Conservation (phyloP, 345 rosid genomes). For the Sisymbrium altissimum region DNA sequence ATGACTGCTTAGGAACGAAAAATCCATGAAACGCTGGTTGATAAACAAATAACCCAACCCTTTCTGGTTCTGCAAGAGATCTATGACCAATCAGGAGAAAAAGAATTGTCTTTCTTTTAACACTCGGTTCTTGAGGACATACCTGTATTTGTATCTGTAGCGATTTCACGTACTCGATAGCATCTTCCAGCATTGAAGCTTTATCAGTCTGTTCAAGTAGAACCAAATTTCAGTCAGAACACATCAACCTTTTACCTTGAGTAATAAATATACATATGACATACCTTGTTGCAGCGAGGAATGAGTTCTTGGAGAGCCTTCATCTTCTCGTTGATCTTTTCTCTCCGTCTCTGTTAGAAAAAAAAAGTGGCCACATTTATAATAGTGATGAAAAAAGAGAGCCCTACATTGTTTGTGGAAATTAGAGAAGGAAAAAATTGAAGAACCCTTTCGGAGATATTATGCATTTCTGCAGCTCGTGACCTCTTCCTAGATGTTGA, state of each 20-base stretch:
- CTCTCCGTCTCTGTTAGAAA: slow-evolving; percentile 50
- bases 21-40: not conserved
- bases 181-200: slow-evolving; percentile 35
- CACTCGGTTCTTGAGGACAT: not conserved
- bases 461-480: slow-evolving; percentile 89
- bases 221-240: not conserved
- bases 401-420: not conserved
- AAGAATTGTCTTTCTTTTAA: not conserved
- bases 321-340: slow-evolving; percentile 70
- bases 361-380: not conserved
- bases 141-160: slow-evolving; percentile 25
- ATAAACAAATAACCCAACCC: not conserved
- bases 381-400: not conserved
- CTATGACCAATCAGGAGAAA: not conserved
- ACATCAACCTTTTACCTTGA: not conserved
- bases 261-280: not conserved
- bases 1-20: not conserved
- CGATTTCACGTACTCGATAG: not conserved
- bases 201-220: slow-evolving; percentile 17
- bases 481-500: slow-evolving; percentile 66
- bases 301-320: slow-evolving; percentile 48
- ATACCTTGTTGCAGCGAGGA: slow-evolving; percentile 31
- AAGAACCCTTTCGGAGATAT: slow-evolving; percentile 76
- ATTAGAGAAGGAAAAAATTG: not conserved
- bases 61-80: not conserved